Base-by-base conservation (phyloP, 306 rosid genomes). In the Vicia faba region DNA sequence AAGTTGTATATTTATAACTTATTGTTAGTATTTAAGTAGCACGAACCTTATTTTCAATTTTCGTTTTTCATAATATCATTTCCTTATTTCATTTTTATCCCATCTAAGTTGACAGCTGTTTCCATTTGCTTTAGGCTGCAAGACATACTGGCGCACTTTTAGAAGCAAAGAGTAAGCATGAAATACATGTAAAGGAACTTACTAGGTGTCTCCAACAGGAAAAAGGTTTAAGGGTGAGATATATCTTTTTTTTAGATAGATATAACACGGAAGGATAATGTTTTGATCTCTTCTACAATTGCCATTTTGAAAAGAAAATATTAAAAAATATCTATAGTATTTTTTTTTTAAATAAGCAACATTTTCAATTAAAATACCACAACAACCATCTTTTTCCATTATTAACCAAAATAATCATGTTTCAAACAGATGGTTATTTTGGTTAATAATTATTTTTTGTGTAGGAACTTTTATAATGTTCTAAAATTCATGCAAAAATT, bases 141-240 rank as follows among this genome's bases (percentile, higher is more conserved):
- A 86, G 83, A 78, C 88, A 90, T 85, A 87, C 92, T 44, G 95
- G 92, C 4, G 95, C 92, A 58, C 95, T 91, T 77, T 78, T 84
- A 76, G 97, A 91, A 82, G 97, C 95, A 72, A 91, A 91, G 75
- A 89, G 84, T 86, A 86, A 81, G 77, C 85, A 87, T 65, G 88
- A 86, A 82, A 91, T 86, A 74, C 83, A 76, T 31, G 92, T 88
- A 49, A 92, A 91, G 88, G 97, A 91, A 70, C 87, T 87, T 70
- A 85, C 89, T 73, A 85, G 95, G 97, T 88, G 95, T 68, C 77
- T 91, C 49, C 97, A 91, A 70, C 76, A 84, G 71, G 97, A 87
- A 77, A 91, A 86, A 75, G 79, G 95, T 61, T 83, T 91, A 71
- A 86, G 88, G 85, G 97, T 91, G 83, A 86, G 77, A 64, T 54